Evolutionary conservation across 495 filamentous ascomycete genomes (phyloP).

Genomic region (Lentithecium fluviatile): DNA sequence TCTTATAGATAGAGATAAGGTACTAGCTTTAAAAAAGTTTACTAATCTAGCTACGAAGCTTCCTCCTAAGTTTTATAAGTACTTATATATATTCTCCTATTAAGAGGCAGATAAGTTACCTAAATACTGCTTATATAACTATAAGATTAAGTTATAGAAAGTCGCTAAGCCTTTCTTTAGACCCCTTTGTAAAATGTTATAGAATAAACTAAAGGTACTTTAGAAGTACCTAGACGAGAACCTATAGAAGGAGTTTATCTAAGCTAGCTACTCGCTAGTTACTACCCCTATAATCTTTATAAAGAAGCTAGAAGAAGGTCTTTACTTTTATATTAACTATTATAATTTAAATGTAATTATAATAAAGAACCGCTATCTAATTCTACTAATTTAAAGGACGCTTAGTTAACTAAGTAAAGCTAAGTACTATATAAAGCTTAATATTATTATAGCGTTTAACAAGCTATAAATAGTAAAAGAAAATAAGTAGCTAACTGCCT

Average conservation of each 20-base stretch:
- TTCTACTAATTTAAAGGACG: constrained; percentile 10
- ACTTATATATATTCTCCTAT: too few species aligned
- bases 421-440: too few species aligned
- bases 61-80: constrained; percentile 6
- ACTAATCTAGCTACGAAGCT: constrained; percentile 5
- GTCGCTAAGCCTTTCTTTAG: constrained; percentile 5
- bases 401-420: neutral
- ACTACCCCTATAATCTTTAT: constrained; percentile 21
- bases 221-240: constrained; percentile 14
- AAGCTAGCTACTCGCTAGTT: constrained; percentile 1
- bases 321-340: constrained; percentile 21
- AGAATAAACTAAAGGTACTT: constrained; percentile 22
- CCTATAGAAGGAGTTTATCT: constrained; percentile 20
- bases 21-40: neutral
- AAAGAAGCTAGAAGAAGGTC: constrained; percentile 12
- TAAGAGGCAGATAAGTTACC: constrained; percentile 6
- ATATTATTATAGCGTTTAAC: too few species aligned
- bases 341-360: constrained; percentile 12
- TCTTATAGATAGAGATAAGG: constrained; percentile 12
- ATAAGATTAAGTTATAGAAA: constrained; percentile 17
- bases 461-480: too few species aligned
- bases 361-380: constrained; percentile 15
- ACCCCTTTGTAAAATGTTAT: constrained; percentile 23
- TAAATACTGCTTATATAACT: constrained; percentile 10
- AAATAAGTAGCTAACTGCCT: too few species aligned